These are phyloP conservation scores for Patellifolia procumbens DNA, from an alignment of 179 eudicot species.

Conservation along the genomic window DNA sequence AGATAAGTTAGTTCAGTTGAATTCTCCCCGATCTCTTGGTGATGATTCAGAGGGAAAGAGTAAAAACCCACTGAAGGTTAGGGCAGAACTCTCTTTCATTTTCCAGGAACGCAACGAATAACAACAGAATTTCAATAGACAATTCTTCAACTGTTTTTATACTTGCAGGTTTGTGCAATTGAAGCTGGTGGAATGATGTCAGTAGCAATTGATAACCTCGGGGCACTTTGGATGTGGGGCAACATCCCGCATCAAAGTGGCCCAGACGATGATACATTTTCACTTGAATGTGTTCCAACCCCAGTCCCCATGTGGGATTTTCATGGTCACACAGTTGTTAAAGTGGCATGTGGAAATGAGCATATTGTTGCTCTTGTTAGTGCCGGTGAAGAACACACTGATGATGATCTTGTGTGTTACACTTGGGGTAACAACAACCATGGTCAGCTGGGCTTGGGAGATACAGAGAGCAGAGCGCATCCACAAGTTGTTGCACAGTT, in stretches of 20 bases:
- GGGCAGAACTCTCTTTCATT: not conserved
- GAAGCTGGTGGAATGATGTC: constrained; percentile 99
- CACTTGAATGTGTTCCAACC: constrained; percentile 39
- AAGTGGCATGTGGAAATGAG: constrained; percentile 94
- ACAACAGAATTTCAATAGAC: not conserved
- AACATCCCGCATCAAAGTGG: constrained; percentile 61
- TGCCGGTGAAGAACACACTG: constrained; percentile 55
- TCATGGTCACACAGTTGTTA: constrained; percentile 80
- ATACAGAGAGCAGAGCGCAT: constrained; percentile 49
- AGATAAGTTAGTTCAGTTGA: constrained; percentile 48
- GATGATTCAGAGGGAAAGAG: constrained; percentile 42
- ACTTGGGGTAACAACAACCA: constrained; percentile 82
- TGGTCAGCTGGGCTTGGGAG: constrained; percentile 89
- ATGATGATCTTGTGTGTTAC: constrained; percentile 71
- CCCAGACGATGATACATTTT: constrained; percentile 39
- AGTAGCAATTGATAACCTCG: constrained; percentile 72
- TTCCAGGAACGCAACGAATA: not conserved
- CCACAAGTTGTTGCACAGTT: constrained; percentile 60
- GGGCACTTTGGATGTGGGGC: constrained; percentile 91
- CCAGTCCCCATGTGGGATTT: constrained; percentile 73
- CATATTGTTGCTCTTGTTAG: constrained; percentile 79
- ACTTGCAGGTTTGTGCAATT: constrained; percentile 54
- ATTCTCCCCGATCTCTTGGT: constrained; percentile 36
- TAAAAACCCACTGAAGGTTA: constrained; percentile 54
- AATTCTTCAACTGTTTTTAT: constrained; percentile 5